Conservation (phyloP, 202 grass and related monocot genomes). For the Schoenoplectus tabernaemontani region DNA sequence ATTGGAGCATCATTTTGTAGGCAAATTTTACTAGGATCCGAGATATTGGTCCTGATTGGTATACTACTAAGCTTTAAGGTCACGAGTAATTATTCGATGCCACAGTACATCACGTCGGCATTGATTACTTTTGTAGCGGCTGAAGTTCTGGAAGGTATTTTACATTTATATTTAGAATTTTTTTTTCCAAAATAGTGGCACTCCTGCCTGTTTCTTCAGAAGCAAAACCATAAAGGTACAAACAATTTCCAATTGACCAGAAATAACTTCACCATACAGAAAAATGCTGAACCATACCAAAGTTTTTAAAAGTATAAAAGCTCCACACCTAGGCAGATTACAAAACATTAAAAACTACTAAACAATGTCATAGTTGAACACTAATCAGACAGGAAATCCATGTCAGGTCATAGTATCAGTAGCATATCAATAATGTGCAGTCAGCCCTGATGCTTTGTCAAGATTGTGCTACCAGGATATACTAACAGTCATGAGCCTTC, state of each 20-base stretch:
- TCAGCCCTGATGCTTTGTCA: neutral
- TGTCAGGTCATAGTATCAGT: neutral
- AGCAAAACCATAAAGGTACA: neutral
- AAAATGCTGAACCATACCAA: neutral
- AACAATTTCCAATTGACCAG: neutral
- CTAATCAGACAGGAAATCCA: neutral
- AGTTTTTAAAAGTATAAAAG: neutral
- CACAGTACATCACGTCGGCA: constrained; percentile 71
- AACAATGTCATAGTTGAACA: neutral
- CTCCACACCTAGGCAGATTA: neutral
- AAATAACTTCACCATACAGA: neutral
- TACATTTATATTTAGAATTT: neutral
- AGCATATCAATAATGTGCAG: neutral
- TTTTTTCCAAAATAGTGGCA: neutral
- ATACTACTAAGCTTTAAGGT: constrained; percentile 70
- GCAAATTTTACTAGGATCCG: constrained; percentile 77
- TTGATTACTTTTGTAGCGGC: constrained; percentile 74
- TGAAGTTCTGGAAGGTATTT: constrained; percentile 86
- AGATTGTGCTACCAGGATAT: neutral
- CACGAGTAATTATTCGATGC: constrained; percentile 51
- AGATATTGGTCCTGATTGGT: constrained; percentile 76
- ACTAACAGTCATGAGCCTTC: neutral
- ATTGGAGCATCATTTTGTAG: constrained; percentile 25
- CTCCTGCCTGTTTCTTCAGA: neutral
- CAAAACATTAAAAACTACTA: neutral